A percentile compares a stretch with the other conserved stretches of the same genome.
phyloP scores from a whole-genome alignment of 139 green algal species.

The Coelastrella sp. region DNA sequence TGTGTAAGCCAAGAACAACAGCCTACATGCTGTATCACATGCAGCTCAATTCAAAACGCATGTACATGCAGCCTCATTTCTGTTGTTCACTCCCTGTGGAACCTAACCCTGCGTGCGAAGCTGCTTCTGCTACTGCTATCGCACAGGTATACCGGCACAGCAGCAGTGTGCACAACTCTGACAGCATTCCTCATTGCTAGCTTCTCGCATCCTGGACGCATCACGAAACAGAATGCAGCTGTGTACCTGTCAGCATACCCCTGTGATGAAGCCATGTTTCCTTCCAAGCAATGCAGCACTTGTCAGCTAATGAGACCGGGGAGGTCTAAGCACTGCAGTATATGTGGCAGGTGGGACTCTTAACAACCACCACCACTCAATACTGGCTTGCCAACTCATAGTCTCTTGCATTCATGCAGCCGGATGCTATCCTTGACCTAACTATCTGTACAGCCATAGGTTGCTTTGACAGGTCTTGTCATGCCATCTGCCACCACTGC shows the following conservation, averaged over 20 bases:
- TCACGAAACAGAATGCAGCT: constrained; percentile 48
- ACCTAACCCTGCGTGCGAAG: too few species aligned
- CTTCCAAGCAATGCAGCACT: constrained; percentile 62
- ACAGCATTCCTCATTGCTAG: constrained; percentile 54
- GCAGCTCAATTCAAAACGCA: too few species aligned
- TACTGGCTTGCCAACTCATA: too few species aligned
- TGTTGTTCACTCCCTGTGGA: neutral
- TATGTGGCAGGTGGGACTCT: constrained; percentile 55
- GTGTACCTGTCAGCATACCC: constrained; percentile 28
- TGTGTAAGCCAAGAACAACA: too few species aligned
- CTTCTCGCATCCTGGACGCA: constrained; percentile 58
- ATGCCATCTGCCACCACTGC: too few species aligned
- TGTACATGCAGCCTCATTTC: neutral
- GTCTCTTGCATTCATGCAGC: too few species aligned
- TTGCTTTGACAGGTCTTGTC: too few species aligned
- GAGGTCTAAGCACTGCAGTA: constrained; percentile 83
- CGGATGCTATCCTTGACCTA: too few species aligned
- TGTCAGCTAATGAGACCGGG: constrained; percentile 69
- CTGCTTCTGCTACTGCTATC: neutral
- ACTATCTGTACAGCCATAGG: too few species aligned
- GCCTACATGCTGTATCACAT: too few species aligned
- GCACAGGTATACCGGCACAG: constrained; percentile 53
- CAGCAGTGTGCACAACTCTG: constrained; percentile 35
- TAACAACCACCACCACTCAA: too few species aligned
- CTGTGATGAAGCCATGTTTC: constrained; percentile 15